Evolutionary conservation across 2,329 filamentous ascomycete species (phyloP).

Genomic region (Graphilbum sp.): DNA sequence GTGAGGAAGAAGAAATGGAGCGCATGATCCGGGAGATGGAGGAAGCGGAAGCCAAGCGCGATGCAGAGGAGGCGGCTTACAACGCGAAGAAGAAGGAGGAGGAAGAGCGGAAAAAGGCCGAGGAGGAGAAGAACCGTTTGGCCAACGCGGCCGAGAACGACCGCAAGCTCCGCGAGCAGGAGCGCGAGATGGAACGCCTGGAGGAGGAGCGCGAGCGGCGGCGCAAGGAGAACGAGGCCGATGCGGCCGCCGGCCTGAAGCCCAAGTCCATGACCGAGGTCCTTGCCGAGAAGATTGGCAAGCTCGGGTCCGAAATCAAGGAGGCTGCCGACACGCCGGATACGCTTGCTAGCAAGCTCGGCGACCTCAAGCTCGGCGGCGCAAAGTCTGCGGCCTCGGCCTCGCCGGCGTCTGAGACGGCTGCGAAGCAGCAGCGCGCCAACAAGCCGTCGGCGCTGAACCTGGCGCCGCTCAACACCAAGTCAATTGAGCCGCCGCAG

Average conservation of each 20-base stretch:
- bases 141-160: conserved; percentile 10
- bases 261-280: conserved; percentile 33
- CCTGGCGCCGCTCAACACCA: conserved; percentile 64
- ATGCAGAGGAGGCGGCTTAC: conserved; percentile 8
- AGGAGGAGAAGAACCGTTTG: conserved; percentile 7
- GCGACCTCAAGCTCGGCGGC: conserved; percentile 27
- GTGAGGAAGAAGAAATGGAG: conserved; percentile 22
- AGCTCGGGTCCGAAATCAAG: too few relatives aligned
- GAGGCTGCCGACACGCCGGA: too few relatives aligned
- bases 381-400: conserved; percentile 14
- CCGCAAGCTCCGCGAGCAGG: conserved; percentile 52
- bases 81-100: conserved; percentile 7
- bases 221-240: conserved; percentile 32
- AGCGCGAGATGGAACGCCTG: conserved; percentile 54
- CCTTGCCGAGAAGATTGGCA: conserved; percentile 25
- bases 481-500: conserved; percentile 76
- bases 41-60: conserved; percentile 9
- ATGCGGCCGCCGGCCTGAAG: conserved; percentile 20
- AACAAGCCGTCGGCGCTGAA: conserved; percentile 78
- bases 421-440: conserved; percentile 41
- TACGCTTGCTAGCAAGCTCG: conserved; percentile 32
- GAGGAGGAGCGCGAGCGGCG: conserved; percentile 54
- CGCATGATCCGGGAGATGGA: conserved; percentile 13
- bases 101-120: conserved; percentile 6
- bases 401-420: conserved; percentile 15